Percentiles rank a stretch among this genome's conserved stretches.
Conservation (phyloP, 2,329 filamentous ascomycete species). For the Penicillium paneum region DNA sequence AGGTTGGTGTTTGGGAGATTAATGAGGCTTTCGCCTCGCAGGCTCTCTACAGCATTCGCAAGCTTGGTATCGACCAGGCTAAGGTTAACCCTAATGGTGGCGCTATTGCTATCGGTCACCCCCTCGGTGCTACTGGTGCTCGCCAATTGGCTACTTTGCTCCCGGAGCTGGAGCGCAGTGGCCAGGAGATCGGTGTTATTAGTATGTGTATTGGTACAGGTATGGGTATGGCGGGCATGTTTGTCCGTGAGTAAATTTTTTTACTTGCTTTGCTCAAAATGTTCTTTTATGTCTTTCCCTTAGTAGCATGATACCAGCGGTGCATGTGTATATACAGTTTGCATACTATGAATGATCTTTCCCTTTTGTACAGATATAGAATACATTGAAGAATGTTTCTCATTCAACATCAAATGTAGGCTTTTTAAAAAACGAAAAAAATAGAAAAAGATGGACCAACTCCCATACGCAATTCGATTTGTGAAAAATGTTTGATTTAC, state of each 20-base stretch:
- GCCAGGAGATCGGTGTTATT: constrained; percentile 74
- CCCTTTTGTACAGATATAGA: background rate
- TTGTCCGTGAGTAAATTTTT: constrained; percentile 58
- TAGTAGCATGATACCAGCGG: constrained; percentile 20
- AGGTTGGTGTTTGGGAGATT: constrained; percentile 86
- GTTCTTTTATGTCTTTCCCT: constrained; percentile 4
- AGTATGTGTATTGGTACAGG: constrained; percentile 87
- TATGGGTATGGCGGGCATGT: constrained; percentile 71
- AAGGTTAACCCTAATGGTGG: constrained; percentile 90
- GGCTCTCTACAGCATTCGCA: constrained; percentile 67
- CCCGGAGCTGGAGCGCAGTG: constrained; percentile 62
- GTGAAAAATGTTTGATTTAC: background rate
- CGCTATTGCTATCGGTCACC: constrained; percentile 90
- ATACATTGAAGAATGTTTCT: background rate
- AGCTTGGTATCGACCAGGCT: constrained; percentile 57
- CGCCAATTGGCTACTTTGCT: constrained; percentile 75
- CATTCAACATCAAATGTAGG: too few relatives aligned
- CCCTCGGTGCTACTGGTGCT: constrained; percentile 82
- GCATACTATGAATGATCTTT: constrained; percentile 12
- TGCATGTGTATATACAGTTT: constrained; percentile 24
- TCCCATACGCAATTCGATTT: background rate
- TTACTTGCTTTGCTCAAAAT: constrained; percentile 2
- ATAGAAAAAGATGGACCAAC: background rate
- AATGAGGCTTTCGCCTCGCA: constrained; percentile 75
- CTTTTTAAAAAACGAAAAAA: too few relatives aligned